Evolutionary conservation across 768 basidiomycete genomes (phyloP), one percentile per base, ranked within the genome.

Genomic region (Lactarius indigo): DNA sequence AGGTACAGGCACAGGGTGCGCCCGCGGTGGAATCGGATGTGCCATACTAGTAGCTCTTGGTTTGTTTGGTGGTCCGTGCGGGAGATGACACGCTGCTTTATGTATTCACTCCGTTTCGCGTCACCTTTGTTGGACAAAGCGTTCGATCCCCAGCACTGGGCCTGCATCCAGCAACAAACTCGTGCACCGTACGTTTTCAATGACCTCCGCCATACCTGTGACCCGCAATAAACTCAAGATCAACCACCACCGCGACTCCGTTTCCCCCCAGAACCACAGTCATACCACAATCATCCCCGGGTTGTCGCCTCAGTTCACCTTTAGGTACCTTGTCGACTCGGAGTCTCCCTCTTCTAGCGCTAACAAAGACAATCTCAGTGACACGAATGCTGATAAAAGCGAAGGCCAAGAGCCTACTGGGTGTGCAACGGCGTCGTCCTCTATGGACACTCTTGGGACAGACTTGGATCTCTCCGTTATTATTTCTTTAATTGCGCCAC

Each of bases 391-490:
- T 3, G 68, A 69, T 39, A 64, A 70, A 26, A 65, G 42, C 13
- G 64, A 63, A 18, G n/a, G 31, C 37, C 59, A 50, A 30, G 68
- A 13, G 13, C 60, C 33, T 10, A 12, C 37, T 5, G 57, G 42
- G 12, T 23, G 17, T 37, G 26, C 47, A 42, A 47, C 26, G 30
- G 23, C 33, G 5, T 15, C 41, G 20, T 37, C 67, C 8, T 57
- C 42, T 52, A 58, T 50, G 33, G 60, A 50, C 26, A 64, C 72
- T 31, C 71, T 74, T 17, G 91, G 90, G 90, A 86, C 88, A 58
- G 86, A 91, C 65, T 83, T 90, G 64, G 89, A 91, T 72, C 76
- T 86, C 39, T 87, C 88, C 0, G 85, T 92, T 20, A 78, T 90
- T 57, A 80, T 90, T 47, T 90, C 91, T 9, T 78, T 93, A 30